Evolutionary conservation across 2,329 filamentous ascomycete genomes (phyloP), one percentile per base, ranked within the genome.

Genomic region (Penicillium fuscoglaucum): DNA sequence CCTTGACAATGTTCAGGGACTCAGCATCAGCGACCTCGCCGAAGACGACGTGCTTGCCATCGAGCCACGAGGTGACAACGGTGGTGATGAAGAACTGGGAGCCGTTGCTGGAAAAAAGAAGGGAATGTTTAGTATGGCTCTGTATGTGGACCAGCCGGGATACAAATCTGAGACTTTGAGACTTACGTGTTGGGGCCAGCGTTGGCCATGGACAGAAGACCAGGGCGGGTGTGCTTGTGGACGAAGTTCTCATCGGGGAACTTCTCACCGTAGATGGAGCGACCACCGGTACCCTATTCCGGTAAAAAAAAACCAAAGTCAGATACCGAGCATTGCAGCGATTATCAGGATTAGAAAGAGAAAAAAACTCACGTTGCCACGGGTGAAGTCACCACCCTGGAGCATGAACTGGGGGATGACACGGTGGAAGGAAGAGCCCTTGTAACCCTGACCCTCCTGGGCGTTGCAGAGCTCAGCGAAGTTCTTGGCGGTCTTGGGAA

Each of bases 341-440:
- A 26, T 10, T 4, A 39, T 47, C 17, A 29, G 12, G n/a, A 48
- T 47, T 24, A 45, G 40, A 37, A 21, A 9, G 9, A 29, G 31
- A 8, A 13, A 24, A 40, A 44, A 57, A 80, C 90, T 78, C 83
- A 96, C 92, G 80, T 96, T 95, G 75, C 87, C 87, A 75, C 90
- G 90, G 80, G 91, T 96, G 83, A 96, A 96, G 85, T 96, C 91
- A 85, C 91, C 91, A 77, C 91, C 92, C 85, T 96, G 92, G 71
- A 96, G 88, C 92, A 96, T 96, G 85, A 96, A 96, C 58, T 91
- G 78, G 69, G 90, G 90, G 79, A 96, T 96, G 79, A 96, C 88
- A 71, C 92, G 91, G 86, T 96, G 91, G 88, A 96, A 96, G 68
- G 84, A 83, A 70, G 90, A 95, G 74, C 86, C 87, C 77, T 85